Evolutionary conservation across 306 rosid species (phyloP), one percentile per base, ranked within the genome.

Genomic region (Pyrus betulifolia): DNA sequence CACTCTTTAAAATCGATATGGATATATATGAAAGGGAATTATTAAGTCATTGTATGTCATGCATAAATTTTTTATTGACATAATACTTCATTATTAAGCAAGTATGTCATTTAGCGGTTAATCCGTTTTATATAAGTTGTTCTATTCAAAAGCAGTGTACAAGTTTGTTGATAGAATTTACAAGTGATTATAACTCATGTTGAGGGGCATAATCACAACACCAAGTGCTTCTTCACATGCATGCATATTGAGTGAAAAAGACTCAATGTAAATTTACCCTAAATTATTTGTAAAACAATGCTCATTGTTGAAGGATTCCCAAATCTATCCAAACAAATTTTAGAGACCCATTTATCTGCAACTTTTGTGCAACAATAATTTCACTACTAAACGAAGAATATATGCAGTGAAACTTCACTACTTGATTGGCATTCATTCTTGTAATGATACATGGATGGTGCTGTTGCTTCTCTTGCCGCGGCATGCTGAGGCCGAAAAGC

Each of bases 211-310:
- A 52, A 90, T 84, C 79, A 81, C 81, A 81, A 72, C 79, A 82
- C 91, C 85, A 79, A 88, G 84, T 83, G 81, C 84, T 78, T 78
- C 85, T 89, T 87, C 55, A 42, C 70, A 42, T 68, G 55, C 55
- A 42, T 33, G 78, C 80, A 77, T 88, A 4, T 82, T 81, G 52
- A 9, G 76, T 78, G 58, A 19, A 19, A 78, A n/a, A 44, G 31
- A 69, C 54, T 18, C 54, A 21, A 27, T 10, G 69, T 22, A 30
- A 11, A 57, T 69, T 57, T 42, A 58, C 31, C 71, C 6, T 60
- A 70, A 84, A 86, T 80, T 38, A 84, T 78, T 74, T 76, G 68
- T 54, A 64, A 61, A 51, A 58, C 69, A 18, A 51, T 67, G 79
- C 44, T 66, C 65, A 52, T 11, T 65, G 45, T 54, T 17, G 25